Evolutionary conservation across 345 rosid genomes (phyloP).

Genomic region (Eucalyptus polyanthemos): DNA sequence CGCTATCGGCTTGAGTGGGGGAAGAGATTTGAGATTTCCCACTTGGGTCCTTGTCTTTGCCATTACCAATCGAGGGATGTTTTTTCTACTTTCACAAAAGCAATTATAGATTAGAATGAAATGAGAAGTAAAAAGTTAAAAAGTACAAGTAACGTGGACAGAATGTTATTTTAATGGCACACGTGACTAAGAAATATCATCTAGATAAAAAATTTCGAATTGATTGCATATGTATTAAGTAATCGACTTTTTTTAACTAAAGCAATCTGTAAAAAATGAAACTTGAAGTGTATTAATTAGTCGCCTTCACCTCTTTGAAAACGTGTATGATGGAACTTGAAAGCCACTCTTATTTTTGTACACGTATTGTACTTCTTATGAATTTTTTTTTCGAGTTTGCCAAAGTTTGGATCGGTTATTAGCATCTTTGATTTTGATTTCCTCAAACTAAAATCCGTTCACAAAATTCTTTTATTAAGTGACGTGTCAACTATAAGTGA

Average conservation of each 20-base stretch:
- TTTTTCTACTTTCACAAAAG: background rate
- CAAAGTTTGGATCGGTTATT: background rate
- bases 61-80: background rate
- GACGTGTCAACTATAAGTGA: background rate
- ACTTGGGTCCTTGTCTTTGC: background rate
- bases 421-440: background rate
- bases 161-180: background rate
- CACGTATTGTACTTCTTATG: background rate
- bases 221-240: background rate
- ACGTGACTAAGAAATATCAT: background rate
- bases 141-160: background rate
- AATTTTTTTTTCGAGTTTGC: background rate
- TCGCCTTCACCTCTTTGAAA: background rate
- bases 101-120: background rate
- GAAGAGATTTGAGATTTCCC: background rate
- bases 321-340: background rate
- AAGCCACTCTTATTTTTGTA: background rate
- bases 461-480: background rate
- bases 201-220: fast-evolving
- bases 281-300: background rate
- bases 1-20: background rate
- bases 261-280: background rate
- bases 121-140: background rate
- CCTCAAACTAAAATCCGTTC: background rate
- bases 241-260: background rate